phyloP scores from a whole-genome alignment of 306 rosid species.

The Dryas alaskensis region DNA sequence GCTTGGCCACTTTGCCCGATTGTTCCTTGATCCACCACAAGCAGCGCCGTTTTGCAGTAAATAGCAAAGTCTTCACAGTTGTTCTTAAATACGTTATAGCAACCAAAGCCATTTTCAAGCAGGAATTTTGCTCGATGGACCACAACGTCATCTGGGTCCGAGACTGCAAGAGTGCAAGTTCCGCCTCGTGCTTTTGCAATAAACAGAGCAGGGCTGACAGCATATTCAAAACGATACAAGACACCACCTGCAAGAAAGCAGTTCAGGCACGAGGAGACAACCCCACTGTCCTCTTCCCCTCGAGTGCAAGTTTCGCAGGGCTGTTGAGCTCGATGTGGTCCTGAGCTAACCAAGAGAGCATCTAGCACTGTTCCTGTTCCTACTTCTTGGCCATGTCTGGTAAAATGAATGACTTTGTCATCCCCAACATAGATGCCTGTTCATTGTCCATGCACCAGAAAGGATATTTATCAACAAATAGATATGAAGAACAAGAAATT shows the following conservation, averaged over 20 bases:
- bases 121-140: constrained; percentile 78
- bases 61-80: constrained; percentile 94
- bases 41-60: constrained; percentile 88
- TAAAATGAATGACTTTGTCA: constrained; percentile 79
- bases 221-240: constrained; percentile 80
- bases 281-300: constrained; percentile 52
- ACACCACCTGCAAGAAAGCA: constrained; percentile 88
- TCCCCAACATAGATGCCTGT: constrained; percentile 80
- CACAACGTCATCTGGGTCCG: constrained; percentile 55
- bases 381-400: constrained; percentile 92
- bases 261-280: constrained; percentile 69
- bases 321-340: constrained; percentile 46
- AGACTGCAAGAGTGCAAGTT: constrained; percentile 79
- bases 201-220: constrained; percentile 66
- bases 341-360: constrained; percentile 72
- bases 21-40: constrained; percentile 60
- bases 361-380: constrained; percentile 88
- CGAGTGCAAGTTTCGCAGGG: constrained; percentile 57
- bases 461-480: neutral
- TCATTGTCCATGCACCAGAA: constrained; percentile 7
- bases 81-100: constrained; percentile 81
- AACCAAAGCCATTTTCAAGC: constrained; percentile 77
- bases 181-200: constrained; percentile 91
- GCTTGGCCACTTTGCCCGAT: constrained; percentile 91
- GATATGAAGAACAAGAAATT: neutral